Percentiles rank a stretch among this genome's conserved stretches.
Conservation (phyloP, 2,329 filamentous ascomycete genomes). For the Chrysoporthe puriensis region DNA sequence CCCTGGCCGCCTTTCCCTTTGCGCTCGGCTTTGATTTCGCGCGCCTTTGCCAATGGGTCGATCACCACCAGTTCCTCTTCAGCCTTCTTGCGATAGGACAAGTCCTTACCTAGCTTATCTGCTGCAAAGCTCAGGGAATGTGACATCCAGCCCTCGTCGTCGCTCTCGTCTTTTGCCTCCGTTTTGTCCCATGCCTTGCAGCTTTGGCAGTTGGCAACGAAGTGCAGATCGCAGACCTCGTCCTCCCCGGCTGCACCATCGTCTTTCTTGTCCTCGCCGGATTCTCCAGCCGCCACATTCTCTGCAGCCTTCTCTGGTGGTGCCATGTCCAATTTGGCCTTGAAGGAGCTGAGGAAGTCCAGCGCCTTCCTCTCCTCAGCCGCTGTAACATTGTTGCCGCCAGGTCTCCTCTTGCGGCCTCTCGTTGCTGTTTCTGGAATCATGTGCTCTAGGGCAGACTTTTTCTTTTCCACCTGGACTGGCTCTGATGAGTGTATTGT, state of each 20-base stretch:
- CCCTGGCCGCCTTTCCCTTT: slow-evolving; percentile 59
- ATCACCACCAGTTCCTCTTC: slow-evolving; percentile 92
- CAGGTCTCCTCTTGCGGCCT: slow-evolving; percentile 70
- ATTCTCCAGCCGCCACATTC: slow-evolving; percentile 28
- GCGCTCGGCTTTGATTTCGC: slow-evolving; percentile 69
- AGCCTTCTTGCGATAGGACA: slow-evolving; percentile 87
- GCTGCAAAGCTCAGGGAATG: slow-evolving; percentile 86
- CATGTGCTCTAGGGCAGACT: slow-evolving; percentile 70
- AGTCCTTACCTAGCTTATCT: slow-evolving; percentile 87
- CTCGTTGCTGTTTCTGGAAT: slow-evolving; percentile 72
- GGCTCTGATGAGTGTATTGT: slow-evolving; percentile 53
- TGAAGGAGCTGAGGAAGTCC: slow-evolving; percentile 77
- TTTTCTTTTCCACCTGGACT: slow-evolving; percentile 61
- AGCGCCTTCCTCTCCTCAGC: slow-evolving; percentile 67
- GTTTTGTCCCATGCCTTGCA: slow-evolving; percentile 82
- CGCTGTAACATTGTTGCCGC: slow-evolving; percentile 54
- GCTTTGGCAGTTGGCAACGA: slow-evolving; percentile 93
- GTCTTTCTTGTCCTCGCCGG: slow-evolving; percentile 36
- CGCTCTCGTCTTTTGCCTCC: slow-evolving; percentile 57
- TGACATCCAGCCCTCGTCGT: slow-evolving; percentile 79
- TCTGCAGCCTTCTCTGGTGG: slow-evolving; percentile 44
- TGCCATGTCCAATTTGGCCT: slow-evolving; percentile 69
- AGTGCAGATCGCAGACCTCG: slow-evolving; percentile 87
- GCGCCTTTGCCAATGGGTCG: slow-evolving; percentile 83
- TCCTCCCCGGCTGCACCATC: slow-evolving; percentile 59